Evolutionary conservation across 257 asterid genomes (phyloP).

Genomic region (Ehretia macrophylla): DNA sequence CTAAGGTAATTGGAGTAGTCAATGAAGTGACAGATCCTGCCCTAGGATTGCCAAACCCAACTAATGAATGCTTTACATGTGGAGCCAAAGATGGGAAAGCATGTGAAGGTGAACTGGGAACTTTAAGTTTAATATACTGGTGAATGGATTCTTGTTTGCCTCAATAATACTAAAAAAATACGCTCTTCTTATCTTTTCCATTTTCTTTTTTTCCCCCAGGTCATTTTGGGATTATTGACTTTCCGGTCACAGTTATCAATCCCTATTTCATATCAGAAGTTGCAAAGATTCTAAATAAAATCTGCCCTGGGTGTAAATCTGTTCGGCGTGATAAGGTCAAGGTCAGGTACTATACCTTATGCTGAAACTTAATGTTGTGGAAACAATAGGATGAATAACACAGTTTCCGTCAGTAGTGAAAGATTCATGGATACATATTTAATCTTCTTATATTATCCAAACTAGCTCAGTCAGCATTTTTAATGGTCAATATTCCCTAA

Average conservation of each 20-base stretch:
- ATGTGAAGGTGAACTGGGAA: conserved; percentile 70
- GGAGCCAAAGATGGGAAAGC: conserved; percentile 57
- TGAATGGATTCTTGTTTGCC: conserved; percentile 14
- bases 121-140: conserved; percentile 13
- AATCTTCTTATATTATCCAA: too few relatives aligned
- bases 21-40: conserved; percentile 89
- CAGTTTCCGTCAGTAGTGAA: not conserved
- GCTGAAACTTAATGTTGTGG: conserved; percentile 16
- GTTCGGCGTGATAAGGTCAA: conserved; percentile 41
- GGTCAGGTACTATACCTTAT: conserved; percentile 58
- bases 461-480: too few relatives aligned
- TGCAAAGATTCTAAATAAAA: conserved; percentile 65
- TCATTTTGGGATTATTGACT: conserved; percentile 78
- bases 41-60: conserved; percentile 61
- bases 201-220: conserved; percentile 45
- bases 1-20: conserved; percentile 39
- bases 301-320: conserved; percentile 88
- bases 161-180: conserved; percentile 6
- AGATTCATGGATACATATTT: not conserved
- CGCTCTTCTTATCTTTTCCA: conserved; percentile 8
- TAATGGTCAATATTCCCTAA: too few relatives aligned
- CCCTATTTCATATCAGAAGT: conserved; percentile 78
- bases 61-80: conserved; percentile 65
- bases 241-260: conserved; percentile 66
- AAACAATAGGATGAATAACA: not conserved